phyloP scores from a whole-genome alignment of 73 alveolate species.

The Effrenium voratum region DNA sequence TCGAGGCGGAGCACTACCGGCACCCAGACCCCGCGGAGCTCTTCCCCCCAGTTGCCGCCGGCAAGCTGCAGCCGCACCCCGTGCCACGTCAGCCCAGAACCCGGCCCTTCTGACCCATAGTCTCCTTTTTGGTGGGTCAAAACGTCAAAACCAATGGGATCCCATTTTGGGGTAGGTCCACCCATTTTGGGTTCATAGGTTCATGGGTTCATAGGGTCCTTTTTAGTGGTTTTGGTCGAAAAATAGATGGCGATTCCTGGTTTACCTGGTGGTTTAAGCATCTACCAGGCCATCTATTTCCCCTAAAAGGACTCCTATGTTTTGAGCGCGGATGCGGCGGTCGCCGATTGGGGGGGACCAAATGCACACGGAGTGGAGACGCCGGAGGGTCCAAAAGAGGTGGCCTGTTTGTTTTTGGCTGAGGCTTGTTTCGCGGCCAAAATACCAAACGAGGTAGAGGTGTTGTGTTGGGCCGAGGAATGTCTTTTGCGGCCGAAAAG shows the following conservation, averaged over 20 bases:
- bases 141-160: neutral
- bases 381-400: no score
- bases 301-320: no score
- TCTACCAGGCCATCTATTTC: no score
- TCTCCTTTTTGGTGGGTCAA: neutral
- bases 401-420: no score
- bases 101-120: neutral
- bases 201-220: no score
- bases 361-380: no score
- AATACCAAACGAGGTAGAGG: no score
- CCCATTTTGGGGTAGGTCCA: neutral
- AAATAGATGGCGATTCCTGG: neutral
- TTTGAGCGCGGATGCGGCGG: no score
- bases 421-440: no score
- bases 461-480: no score
- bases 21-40: constrained; percentile 50
- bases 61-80: neutral
- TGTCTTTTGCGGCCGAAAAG: no score
- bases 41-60: neutral
- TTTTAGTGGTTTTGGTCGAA: neutral
- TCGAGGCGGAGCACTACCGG: constrained; percentile 23
- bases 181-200: neutral
- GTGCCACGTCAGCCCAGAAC: neutral
- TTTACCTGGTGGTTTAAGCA: neutral
- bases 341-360: no score